phyloP scores from a whole-genome alignment of 2,329 filamentous ascomycete species.

The Macrophomina tecta region DNA sequence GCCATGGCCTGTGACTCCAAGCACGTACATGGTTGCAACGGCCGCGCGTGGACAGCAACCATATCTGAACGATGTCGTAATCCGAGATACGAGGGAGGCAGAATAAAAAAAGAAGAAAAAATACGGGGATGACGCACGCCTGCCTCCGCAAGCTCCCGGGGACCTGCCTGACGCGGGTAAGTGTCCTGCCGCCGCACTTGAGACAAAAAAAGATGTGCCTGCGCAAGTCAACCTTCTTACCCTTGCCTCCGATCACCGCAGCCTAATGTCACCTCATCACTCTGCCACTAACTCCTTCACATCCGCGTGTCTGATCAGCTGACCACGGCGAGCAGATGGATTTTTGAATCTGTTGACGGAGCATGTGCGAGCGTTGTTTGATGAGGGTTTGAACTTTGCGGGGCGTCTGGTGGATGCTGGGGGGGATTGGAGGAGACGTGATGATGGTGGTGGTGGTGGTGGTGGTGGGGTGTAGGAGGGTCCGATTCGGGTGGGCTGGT shows the following conservation, averaged over 20 bases:
- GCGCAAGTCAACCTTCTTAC: neutral
- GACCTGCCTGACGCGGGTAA: conserved; percentile 3
- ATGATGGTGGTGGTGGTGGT: no score
- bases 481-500: no score
- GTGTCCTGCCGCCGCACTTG: neutral
- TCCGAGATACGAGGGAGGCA: neutral
- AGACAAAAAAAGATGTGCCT: neutral
- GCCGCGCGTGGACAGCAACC: neutral
- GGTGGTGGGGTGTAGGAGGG: no score
- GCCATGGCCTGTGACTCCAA: neutral
- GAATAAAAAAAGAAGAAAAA: neutral
- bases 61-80: neutral
- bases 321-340: no score
- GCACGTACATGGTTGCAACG: neutral
- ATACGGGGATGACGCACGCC: neutral
- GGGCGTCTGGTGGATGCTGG: no score
- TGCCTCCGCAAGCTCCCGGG: neutral
- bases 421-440: no score
- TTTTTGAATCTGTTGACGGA: no score
- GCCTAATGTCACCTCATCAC: conserved; percentile 15
- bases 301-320: no score
- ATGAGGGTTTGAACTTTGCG: no score
- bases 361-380: no score
- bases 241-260: conserved; percentile 22
- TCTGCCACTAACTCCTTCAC: neutral